Conservation (phyloP, 2,329 filamentous ascomycete species). For the Talaromyces islandicus region DNA sequence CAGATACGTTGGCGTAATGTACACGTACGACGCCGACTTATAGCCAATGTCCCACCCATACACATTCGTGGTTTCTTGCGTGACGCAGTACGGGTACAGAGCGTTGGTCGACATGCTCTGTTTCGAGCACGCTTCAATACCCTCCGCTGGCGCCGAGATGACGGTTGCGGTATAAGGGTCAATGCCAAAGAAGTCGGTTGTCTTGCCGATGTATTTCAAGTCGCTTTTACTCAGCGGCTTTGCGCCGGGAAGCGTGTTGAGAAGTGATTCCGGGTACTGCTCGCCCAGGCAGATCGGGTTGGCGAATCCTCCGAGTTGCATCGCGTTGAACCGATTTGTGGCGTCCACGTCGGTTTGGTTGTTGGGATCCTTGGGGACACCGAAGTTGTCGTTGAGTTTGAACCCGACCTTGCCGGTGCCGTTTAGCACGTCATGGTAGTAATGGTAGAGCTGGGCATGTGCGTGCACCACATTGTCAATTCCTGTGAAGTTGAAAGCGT, state of each 20-base stretch:
- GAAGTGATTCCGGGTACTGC: slow-evolving; percentile 39
- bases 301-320: slow-evolving; percentile 37
- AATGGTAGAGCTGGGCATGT: slow-evolving; percentile 28
- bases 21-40: slow-evolving; percentile 50
- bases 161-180: slow-evolving; percentile 55
- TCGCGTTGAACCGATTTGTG: slow-evolving; percentile 26
- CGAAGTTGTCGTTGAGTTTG: slow-evolving; percentile 48
- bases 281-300: slow-evolving; percentile 40
- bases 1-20: slow-evolving; percentile 46
- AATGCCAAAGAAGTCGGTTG: slow-evolving; percentile 52
- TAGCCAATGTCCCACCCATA: slow-evolving; percentile 57
- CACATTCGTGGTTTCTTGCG: slow-evolving; percentile 40
- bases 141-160: slow-evolving; percentile 43
- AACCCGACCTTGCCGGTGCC: slow-evolving; percentile 38
- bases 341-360: slow-evolving; percentile 19
- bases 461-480: slow-evolving; percentile 47
- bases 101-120: slow-evolving; percentile 37
- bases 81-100: slow-evolving; percentile 50
- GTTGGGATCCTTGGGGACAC: slow-evolving; percentile 38
- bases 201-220: slow-evolving; percentile 45
- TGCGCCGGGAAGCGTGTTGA: slow-evolving; percentile 41
- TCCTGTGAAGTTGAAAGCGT: slow-evolving; percentile 39
- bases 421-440: slow-evolving; percentile 37
- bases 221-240: slow-evolving; percentile 42
- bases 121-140: slow-evolving; percentile 43